These are phyloP conservation scores for Stemphylium beticola DNA, from an alignment of 2,329 filamentous ascomycete species.

Conservation along the genomic window DNA sequence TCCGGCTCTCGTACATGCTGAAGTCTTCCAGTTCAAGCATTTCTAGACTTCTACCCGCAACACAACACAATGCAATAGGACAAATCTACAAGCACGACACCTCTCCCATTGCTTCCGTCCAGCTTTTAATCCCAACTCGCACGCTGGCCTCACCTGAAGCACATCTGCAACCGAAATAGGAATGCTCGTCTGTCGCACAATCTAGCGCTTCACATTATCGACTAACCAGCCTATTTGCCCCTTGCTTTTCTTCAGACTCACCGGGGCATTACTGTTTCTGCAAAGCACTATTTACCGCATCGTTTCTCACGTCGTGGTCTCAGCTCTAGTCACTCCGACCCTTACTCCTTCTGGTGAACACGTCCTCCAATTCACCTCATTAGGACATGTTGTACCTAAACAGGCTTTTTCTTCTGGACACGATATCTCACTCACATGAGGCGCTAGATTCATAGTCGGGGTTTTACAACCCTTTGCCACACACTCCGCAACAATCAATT, in stretches of 20 bases:
- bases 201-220: neutral
- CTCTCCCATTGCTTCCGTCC: neutral
- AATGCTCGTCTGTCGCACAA: neutral
- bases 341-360: neutral
- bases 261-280: neutral
- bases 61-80: neutral
- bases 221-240: neutral
- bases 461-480: too few relatives aligned
- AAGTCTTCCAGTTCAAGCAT: neutral
- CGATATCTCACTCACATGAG: too few relatives aligned
- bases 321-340: neutral
- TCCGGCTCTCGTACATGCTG: neutral
- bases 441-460: too few relatives aligned
- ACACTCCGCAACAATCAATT: too few relatives aligned
- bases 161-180: neutral
- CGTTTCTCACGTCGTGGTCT: neutral
- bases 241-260: neutral
- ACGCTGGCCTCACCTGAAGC: neutral
- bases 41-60: neutral
- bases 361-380: too few relatives aligned
- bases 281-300: neutral
- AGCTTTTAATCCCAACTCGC: neutral
- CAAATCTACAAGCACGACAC: neutral
- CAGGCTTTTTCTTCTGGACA: too few relatives aligned
- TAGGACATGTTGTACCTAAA: too few relatives aligned